Evolutionary conservation across 495 filamentous ascomycete genomes (phyloP).

Genomic region (Penicillium goetzii): DNA sequence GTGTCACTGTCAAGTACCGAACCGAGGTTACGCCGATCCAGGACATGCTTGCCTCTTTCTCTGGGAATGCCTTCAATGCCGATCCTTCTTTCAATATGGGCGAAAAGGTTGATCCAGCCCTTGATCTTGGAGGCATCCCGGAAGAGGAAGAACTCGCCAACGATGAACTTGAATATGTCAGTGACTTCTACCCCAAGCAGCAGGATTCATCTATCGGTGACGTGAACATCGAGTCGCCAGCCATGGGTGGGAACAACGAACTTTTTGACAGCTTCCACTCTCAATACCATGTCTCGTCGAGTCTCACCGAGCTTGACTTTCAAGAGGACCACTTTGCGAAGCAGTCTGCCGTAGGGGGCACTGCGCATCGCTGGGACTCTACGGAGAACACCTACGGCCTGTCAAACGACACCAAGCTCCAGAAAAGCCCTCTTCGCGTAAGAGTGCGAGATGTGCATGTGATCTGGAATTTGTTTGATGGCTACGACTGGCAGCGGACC

Average conservation of each 20-base stretch:
- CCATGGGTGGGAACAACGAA: constrained; percentile 50
- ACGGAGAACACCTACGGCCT: constrained; percentile 71
- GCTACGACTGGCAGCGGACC: constrained; percentile 93
- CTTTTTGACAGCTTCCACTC: constrained; percentile 67
- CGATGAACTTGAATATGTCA: constrained; percentile 62
- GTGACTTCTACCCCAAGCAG: constrained; percentile 61
- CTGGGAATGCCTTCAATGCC: constrained; percentile 75
- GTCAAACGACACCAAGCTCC: constrained; percentile 62
- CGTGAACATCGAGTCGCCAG: constrained; percentile 36
- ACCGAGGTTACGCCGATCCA: constrained; percentile 84
- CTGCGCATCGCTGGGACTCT: constrained; percentile 79
- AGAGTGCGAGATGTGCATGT: constrained; percentile 84
- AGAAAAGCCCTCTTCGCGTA: constrained; percentile 72
- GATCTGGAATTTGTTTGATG: constrained; percentile 98
- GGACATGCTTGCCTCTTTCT: constrained; percentile 88
- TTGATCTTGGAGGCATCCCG: constrained; percentile 22
- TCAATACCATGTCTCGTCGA: constrained; percentile 56
- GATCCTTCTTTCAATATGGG: constrained; percentile 26
- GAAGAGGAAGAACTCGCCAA: constrained; percentile 46
- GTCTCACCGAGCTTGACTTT: constrained; percentile 62
- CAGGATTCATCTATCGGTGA: constrained; percentile 39
- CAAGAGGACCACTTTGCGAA: constrained; percentile 80
- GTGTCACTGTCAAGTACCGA: constrained; percentile 78
- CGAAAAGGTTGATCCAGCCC: constrained; percentile 16
- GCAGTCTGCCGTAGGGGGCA: constrained; percentile 62